Base-by-base conservation (phyloP, 2,329 filamentous ascomycete species). In the Pseudogymnoascus sp. region DNA sequence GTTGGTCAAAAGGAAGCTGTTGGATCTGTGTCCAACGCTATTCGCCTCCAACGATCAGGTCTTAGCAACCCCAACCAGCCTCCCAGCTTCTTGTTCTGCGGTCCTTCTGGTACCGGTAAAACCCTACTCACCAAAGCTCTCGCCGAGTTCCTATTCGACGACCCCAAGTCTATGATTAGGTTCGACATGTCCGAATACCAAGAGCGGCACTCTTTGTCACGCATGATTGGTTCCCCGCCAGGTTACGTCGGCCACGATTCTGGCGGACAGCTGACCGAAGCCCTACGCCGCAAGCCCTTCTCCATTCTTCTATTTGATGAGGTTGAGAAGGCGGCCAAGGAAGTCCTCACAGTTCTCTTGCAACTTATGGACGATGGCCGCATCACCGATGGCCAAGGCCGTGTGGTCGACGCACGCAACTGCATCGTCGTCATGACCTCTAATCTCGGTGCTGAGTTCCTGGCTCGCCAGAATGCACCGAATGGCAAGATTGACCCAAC, bases 121-220 rank as follows among this genome's bases (percentile, higher is more conserved):
- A 99, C 94, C 16, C 80, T 99, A 18, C 85, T 99, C 62, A 97
- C 93, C 66, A 99, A 99, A 76, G 94, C 93, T 14, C 81, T 99
- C 63, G 94, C 94, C 57, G 94, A 99, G 74, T 99, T 99, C 79
- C 80, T 99, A 28, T 99, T 99, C 77, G 94, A 99, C 72, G 94
- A 99, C 68, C 78, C 93, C 25, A 97, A 97, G 78, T 81, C 93
- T 34, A 97, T 99, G 94, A 96, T 99, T 69, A 89, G 94, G 38
- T 96, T 99, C 77, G 94, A 99, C 73, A 99, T 99, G 94, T 97
- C 93, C 4, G 94, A 99, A 75, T 99, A 99, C 75, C 95, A 99
- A 75, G 94, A 99, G 76, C 88, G 93, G 4, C 94, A 99, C 74
- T 89, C 93, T 0, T 83, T 99, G 12, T 96, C 91, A 73, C 86